Percentiles rank a stretch among this genome's conserved stretches.
Evolutionary conservation across 2,329 filamentous ascomycete species (phyloP).

Genomic region (Epicoccum nigrum): DNA sequence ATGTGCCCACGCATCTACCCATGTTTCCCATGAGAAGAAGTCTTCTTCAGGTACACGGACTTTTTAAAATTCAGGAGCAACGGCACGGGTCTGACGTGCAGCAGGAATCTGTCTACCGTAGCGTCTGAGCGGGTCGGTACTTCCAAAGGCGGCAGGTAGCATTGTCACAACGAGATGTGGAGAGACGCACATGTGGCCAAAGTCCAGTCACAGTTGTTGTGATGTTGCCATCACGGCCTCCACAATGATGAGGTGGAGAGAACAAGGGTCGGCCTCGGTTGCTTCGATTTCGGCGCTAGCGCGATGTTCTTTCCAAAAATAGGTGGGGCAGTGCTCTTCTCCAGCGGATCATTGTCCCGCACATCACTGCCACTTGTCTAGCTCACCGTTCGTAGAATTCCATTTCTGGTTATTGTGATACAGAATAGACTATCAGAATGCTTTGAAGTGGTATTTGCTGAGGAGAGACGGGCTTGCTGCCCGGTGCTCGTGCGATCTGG

Average conservation of each 20-base stretch:
- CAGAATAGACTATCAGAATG: background rate
- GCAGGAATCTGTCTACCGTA: background rate
- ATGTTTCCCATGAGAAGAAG: no score
- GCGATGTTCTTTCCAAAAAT: constrained; percentile 32
- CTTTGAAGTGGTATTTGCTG: constrained; percentile 10
- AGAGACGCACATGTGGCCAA: background rate
- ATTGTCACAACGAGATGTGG: background rate
- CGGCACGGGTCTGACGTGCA: constrained; percentile 3
- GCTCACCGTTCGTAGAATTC: constrained; percentile 10
- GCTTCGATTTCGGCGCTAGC: constrained; percentile 20
- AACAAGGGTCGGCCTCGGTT: constrained; percentile 24
- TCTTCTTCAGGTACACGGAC: no score
- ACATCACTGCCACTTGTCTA: constrained; percentile 27
- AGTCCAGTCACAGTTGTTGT: background rate
- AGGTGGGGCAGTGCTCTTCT: constrained; percentile 38
- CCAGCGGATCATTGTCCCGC: constrained; percentile 24
- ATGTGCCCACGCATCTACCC: no score
- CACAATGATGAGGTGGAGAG: constrained; percentile 1
- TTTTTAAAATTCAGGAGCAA: background rate
- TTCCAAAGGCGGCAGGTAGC: background rate
- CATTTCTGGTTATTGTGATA: constrained; percentile 4
- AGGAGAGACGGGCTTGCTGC: constrained; percentile 24
- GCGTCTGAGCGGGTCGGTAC: background rate
- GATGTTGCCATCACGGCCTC: constrained; percentile 1
- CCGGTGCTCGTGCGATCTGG: constrained; percentile 20